Evolutionary conservation across 495 filamentous ascomycete genomes (phyloP).

Genomic region (Penicillium roqueforti): DNA sequence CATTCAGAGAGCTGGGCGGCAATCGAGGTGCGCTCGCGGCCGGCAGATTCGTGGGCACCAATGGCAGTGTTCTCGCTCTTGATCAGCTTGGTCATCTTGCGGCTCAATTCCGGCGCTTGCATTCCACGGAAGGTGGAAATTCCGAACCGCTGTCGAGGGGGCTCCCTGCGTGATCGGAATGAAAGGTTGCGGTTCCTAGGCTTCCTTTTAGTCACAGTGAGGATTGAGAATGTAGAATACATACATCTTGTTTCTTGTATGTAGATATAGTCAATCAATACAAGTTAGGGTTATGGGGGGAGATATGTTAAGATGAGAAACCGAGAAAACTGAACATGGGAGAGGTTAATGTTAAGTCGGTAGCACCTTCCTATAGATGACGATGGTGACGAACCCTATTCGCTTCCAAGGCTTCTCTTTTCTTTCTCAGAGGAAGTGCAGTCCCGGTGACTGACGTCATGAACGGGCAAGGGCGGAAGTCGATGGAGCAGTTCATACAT

Average conservation of each 20-base stretch:
- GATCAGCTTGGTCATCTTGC: slow-evolving; percentile 82
- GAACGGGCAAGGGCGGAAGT: slow-evolving; percentile 24
- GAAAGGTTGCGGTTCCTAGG: slow-evolving; percentile 58
- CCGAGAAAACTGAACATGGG: not conserved
- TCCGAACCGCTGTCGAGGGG: slow-evolving; percentile 61
- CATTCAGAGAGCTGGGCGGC: slow-evolving; percentile 92
- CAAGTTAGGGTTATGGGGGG: not conserved
- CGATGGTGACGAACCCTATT: slow-evolving; percentile 23
- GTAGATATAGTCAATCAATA: slow-evolving; percentile 1
- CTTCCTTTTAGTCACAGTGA: slow-evolving; percentile 4
- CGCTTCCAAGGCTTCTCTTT: not conserved
- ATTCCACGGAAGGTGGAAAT: slow-evolving; percentile 77
- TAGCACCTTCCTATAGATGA: slow-evolving; percentile 25
- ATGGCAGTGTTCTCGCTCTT: slow-evolving; percentile 87
- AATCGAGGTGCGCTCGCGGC: slow-evolving; percentile 73
- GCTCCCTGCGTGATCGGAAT: slow-evolving; percentile 52
- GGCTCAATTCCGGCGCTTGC: slow-evolving; percentile 78
- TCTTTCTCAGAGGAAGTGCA: slow-evolving; percentile 14
- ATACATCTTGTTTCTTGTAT: slow-evolving; percentile 1
- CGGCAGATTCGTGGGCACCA: slow-evolving; percentile 74
- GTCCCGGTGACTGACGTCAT: slow-evolving; percentile 27
- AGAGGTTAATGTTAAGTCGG: not conserved
- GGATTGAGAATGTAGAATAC: not conserved
- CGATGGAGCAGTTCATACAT: slow-evolving; percentile 6
- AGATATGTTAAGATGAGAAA: not conserved